Evolutionary conservation across 768 basidiomycete species (phyloP).

Genomic region (Collybia sp.): DNA sequence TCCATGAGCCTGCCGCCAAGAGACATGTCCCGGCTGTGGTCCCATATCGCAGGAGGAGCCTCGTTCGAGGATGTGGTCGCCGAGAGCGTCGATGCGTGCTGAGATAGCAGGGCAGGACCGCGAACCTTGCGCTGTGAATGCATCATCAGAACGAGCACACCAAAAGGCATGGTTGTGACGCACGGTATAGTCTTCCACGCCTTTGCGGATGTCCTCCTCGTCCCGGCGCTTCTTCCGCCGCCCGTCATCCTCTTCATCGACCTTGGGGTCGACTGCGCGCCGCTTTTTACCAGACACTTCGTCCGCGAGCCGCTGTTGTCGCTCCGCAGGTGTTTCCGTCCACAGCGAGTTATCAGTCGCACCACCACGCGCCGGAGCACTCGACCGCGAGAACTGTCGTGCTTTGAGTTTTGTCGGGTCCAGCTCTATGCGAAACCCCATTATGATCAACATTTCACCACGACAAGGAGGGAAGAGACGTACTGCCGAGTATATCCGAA

Average conservation of each 20-base stretch:
- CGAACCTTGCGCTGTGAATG: slow-evolving; percentile 38
- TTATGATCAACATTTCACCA: not conserved
- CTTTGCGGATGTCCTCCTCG: slow-evolving; percentile 58
- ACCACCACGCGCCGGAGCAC: slow-evolving; percentile 35
- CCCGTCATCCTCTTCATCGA: slow-evolving; percentile 34
- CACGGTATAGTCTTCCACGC: slow-evolving; percentile 80
- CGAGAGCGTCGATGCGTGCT: slow-evolving; percentile 33
- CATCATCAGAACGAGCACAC: not conserved
- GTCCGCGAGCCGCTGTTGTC: slow-evolving; percentile 87
- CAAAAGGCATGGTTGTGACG: slow-evolving; percentile 17
- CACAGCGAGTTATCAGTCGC: slow-evolving; percentile 66
- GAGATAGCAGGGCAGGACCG: slow-evolving; percentile 49
- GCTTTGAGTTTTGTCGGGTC: slow-evolving; percentile 83
- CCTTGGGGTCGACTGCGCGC: slow-evolving; percentile 53
- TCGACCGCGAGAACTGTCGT: slow-evolving; percentile 71
- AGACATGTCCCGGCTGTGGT: slow-evolving; percentile 87
- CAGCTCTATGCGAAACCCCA: slow-evolving; percentile 61
- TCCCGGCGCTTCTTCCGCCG: slow-evolving; percentile 62
- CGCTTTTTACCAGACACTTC: slow-evolving; percentile 92
- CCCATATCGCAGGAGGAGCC: slow-evolving; percentile 76
- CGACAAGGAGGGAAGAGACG: slow-evolving; percentile 20
- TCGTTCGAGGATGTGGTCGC: slow-evolving; percentile 39
- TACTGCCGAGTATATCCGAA: slow-evolving; percentile 75
- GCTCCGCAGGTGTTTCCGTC: slow-evolving; percentile 96
- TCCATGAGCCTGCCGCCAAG: slow-evolving; percentile 87